Evolutionary conservation across 352 stramenopile genomes (phyloP).

Genomic region (Aphanomyces euteiches): DNA sequence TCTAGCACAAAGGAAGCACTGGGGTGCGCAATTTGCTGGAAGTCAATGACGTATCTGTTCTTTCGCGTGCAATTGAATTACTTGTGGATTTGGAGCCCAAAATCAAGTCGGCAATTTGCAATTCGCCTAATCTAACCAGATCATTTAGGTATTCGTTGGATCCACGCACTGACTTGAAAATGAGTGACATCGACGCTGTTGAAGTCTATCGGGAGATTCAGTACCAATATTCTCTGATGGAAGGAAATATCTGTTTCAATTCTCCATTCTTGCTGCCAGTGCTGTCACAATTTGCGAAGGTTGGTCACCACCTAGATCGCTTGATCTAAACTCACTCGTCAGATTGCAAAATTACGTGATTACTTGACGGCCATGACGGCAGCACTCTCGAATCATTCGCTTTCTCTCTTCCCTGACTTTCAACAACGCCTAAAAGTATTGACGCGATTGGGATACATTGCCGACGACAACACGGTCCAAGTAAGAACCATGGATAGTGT

Average conservation of each 20-base stretch:
- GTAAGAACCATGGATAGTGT: neutral
- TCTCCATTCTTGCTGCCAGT: slow-evolving; percentile 26
- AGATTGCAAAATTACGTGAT: slow-evolving; percentile 70
- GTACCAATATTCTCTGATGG: slow-evolving; percentile 22
- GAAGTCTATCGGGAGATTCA: slow-evolving; percentile 47
- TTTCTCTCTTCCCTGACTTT: slow-evolving; percentile 97
- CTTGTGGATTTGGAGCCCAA: slow-evolving; percentile 19
- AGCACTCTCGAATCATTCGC: slow-evolving; percentile 61
- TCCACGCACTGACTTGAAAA: slow-evolving; percentile 64
- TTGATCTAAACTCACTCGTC: slow-evolving; percentile 26
- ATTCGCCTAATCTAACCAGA: slow-evolving; percentile 38
- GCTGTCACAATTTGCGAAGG: slow-evolving; percentile 25
- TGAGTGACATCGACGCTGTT: slow-evolving; percentile 74
- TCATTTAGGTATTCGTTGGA: slow-evolving; percentile 47
- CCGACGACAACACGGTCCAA: slow-evolving; percentile 53
- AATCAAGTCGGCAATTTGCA: slow-evolving; percentile 29
- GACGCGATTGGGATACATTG: slow-evolving; percentile 93
- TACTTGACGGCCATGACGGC: slow-evolving; percentile 42
- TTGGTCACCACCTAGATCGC: neutral
- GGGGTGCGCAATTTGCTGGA: slow-evolving; percentile 50
- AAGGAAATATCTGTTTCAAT: slow-evolving; percentile 19
- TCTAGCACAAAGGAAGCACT: slow-evolving; percentile 21
- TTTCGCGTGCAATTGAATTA: slow-evolving; percentile 54
- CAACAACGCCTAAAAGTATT: slow-evolving; percentile 92
- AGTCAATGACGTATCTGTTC: slow-evolving; percentile 57